Percentiles rank a stretch among this genome's conserved stretches.
Conservation (phyloP, 306 rosid genomes). For the Myrica gale region DNA sequence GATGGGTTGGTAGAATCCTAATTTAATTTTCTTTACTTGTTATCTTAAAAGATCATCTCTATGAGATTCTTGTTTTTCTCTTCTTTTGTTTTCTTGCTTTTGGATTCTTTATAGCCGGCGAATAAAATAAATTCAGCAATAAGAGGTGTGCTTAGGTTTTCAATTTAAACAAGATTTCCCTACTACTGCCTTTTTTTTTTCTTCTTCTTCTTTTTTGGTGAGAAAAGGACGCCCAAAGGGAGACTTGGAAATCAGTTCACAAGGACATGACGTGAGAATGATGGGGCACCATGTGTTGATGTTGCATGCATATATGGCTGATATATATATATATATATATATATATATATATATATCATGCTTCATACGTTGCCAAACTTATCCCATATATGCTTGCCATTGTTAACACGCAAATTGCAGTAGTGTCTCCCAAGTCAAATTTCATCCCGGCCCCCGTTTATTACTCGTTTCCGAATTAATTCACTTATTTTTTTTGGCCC, state of each 20-base stretch:
- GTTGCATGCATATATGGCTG: no score
- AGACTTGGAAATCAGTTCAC: not conserved
- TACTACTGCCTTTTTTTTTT: no score
- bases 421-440: not conserved
- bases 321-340: not conserved
- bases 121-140: no score
- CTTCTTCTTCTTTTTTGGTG: not conserved
- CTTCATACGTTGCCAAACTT: slow-evolving; percentile 31
- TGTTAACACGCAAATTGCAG: slow-evolving; percentile 25
- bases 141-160: not conserved
- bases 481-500: no score
- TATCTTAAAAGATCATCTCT: no score
- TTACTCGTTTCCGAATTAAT: no score
- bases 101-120: not conserved
- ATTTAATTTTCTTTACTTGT: slow-evolving; percentile 1
- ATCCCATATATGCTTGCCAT: slow-evolving; percentile 12
- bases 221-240: not conserved
- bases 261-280: slow-evolving; percentile 29
- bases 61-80: not conserved
- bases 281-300: slow-evolving; percentile 23
- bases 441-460: no score
- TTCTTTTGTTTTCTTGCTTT: not conserved
- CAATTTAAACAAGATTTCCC: not conserved
- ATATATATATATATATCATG: slow-evolving; percentile 1
- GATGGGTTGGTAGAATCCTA: slow-evolving; percentile 9